phyloP scores from a whole-genome alignment of 1,284 basidiomycete species.

The Ustilago crameri region DNA sequence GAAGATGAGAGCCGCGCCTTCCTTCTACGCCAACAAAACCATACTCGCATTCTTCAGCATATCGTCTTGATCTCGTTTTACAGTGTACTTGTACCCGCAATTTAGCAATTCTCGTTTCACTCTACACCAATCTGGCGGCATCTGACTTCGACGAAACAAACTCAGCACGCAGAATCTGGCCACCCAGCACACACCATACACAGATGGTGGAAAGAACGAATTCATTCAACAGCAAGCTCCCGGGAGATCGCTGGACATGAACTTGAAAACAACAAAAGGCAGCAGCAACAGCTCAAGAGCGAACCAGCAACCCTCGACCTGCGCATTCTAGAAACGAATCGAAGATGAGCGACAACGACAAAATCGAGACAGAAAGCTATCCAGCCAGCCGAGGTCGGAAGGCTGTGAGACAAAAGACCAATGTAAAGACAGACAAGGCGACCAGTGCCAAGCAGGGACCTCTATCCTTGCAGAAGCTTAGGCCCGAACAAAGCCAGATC shows the following conservation, averaged over 20 bases:
- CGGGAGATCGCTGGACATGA: neutral
- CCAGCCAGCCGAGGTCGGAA: conserved; percentile 2
- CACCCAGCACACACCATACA: no score
- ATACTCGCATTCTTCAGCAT: no score
- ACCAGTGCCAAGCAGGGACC: no score
- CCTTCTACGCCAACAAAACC: no score
- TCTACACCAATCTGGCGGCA: neutral
- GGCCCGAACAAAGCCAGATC: conserved; percentile 60
- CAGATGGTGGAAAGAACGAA: neutral
- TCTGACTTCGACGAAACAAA: no score
- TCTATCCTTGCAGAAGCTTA: conserved; percentile 37
- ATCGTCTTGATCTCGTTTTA: neutral
- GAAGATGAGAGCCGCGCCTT: conserved; percentile 35
- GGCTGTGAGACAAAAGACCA: neutral
- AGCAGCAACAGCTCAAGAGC: neutral
- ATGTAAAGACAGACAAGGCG: neutral
- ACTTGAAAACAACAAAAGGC: neutral
- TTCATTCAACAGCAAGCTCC: neutral
- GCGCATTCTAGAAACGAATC: neutral
- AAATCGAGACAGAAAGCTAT: neutral
- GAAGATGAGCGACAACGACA: no score
- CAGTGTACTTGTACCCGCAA: conserved; percentile 8
- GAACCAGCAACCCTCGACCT: neutral
- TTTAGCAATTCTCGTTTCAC: neutral
- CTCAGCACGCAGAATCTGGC: no score